These are phyloP conservation scores for Geranium incanum DNA, from an alignment of 441 rosid genomes.

Conservation along the genomic window DNA sequence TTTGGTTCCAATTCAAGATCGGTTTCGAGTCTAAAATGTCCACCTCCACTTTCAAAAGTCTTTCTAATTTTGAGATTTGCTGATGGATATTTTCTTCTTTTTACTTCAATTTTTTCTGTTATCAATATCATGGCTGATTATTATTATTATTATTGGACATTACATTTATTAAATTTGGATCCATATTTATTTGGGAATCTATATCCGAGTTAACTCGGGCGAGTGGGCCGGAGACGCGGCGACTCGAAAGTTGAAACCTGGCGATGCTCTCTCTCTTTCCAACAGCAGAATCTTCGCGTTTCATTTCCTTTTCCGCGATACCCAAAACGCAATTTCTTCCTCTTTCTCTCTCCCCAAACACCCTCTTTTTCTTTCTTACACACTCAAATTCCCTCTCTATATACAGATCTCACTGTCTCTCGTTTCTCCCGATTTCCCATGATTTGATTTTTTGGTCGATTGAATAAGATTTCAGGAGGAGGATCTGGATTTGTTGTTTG, in stretches of 20 bases:
- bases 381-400: neutral
- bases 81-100: too few relatives aligned
- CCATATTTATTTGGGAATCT: neutral
- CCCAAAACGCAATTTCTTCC: neutral
- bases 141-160: too few relatives aligned
- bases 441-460: neutral
- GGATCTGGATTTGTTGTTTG: neutral
- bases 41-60: too few relatives aligned
- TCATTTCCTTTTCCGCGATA: neutral
- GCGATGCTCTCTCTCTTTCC: neutral
- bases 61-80: too few relatives aligned
- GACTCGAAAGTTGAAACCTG: conserved; percentile 4
- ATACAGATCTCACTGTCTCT: conserved; percentile 5
- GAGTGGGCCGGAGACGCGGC: neutral
- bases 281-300: conserved; percentile 5
- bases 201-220: neutral
- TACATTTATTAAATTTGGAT: neutral
- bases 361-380: neutral
- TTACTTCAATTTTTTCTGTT: too few relatives aligned
- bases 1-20: too few relatives aligned
- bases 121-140: too few relatives aligned
- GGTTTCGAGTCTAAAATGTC: too few relatives aligned
- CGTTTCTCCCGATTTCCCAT: neutral
- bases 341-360: conserved; percentile 6
- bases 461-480: neutral